phyloP scores from a whole-genome alignment of 345 rosid genomes.

The Populus ilicifolia region DNA sequence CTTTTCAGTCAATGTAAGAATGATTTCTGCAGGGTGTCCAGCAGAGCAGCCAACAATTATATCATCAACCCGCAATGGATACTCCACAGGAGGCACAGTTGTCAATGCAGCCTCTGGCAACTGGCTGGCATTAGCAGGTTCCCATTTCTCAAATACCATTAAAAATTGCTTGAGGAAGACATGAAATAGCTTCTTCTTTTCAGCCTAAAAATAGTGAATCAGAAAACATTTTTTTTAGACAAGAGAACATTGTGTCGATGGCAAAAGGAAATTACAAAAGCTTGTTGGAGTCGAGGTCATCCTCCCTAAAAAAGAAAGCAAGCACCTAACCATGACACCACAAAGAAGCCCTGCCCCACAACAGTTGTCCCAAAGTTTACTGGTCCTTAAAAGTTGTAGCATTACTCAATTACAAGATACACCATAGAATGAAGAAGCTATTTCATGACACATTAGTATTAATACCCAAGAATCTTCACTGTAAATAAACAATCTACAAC shows the following conservation, averaged over 20 bases:
- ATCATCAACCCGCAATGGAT: conserved; percentile 24
- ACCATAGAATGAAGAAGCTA: no score
- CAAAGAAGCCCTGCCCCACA: no score
- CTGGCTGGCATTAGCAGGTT: conserved; percentile 44
- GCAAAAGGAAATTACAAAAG: not conserved
- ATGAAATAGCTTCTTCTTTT: conserved; percentile 50
- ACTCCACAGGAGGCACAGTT: conserved; percentile 31
- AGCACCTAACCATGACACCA: no score
- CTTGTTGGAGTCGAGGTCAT: not conserved
- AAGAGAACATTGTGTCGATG: not conserved
- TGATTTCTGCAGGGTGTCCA: conserved; percentile 68
- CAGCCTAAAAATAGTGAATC: conserved; percentile 40
- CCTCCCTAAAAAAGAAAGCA: no score
- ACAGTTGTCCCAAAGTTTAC: no score
- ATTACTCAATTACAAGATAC: no score
- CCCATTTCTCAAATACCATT: conserved; percentile 54
- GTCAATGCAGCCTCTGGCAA: conserved; percentile 36
- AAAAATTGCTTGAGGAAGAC: conserved; percentile 62
- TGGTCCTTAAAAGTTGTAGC: no score
- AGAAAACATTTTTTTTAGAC: not conserved
- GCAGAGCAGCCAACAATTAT: conserved; percentile 48
- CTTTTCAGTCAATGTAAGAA: conserved; percentile 50
- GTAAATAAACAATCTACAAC: no score
- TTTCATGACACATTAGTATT: no score
- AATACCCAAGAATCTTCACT: no score